A percentile compares a stretch with the other conserved stretches of the same genome.
Conservation (phyloP, 805 yeast genomes). For the Debaryomyces tyrocola region DNA sequence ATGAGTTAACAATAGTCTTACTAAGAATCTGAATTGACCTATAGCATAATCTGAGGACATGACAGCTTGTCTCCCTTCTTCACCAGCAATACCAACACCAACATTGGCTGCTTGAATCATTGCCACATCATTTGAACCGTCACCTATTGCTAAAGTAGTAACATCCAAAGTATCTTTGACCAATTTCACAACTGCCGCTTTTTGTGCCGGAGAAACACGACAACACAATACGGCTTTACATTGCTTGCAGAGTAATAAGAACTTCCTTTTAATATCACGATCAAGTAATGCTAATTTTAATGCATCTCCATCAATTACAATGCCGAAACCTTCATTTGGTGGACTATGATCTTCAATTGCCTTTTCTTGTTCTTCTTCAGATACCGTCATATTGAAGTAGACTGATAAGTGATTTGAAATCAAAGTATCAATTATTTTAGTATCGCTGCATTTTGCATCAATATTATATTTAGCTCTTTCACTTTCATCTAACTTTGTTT, state of each 20-base stretch:
- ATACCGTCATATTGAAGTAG: slow-evolving; percentile 59
- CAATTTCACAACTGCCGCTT: slow-evolving; percentile 77
- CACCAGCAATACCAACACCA: slow-evolving; percentile 90
- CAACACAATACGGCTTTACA: slow-evolving; percentile 83
- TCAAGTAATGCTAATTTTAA: slow-evolving; percentile 45
- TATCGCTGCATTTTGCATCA: slow-evolving; percentile 21
- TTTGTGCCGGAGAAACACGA: slow-evolving; percentile 86
- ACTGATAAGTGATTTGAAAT: slow-evolving; percentile 53
- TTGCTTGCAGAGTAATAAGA: slow-evolving; percentile 70
- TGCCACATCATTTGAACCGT: slow-evolving; percentile 87
- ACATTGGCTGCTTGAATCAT: slow-evolving; percentile 89
- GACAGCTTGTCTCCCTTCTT: slow-evolving; percentile 86
- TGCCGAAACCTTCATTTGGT: slow-evolving; percentile 66
- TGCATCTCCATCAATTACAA: slow-evolving; percentile 81
- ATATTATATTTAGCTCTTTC: slow-evolving; percentile 24
- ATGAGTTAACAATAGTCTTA: slow-evolving; percentile 68
- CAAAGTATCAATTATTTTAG: slow-evolving; percentile 45
- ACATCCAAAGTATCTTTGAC: slow-evolving; percentile 75
- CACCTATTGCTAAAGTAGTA: slow-evolving; percentile 86
- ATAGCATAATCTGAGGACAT: slow-evolving; percentile 87
- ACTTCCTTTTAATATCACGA: slow-evolving; percentile 50
- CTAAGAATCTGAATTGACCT: slow-evolving; percentile 75
- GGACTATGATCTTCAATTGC: slow-evolving; percentile 61
- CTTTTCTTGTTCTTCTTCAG: slow-evolving; percentile 52
- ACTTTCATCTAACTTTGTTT: slow-evolving; percentile 26